Evolutionary conservation across 2,329 filamentous ascomycete species (phyloP), one percentile per base, ranked within the genome.

Genomic region (Xenosphaeropsis pyriputrescens): DNA sequence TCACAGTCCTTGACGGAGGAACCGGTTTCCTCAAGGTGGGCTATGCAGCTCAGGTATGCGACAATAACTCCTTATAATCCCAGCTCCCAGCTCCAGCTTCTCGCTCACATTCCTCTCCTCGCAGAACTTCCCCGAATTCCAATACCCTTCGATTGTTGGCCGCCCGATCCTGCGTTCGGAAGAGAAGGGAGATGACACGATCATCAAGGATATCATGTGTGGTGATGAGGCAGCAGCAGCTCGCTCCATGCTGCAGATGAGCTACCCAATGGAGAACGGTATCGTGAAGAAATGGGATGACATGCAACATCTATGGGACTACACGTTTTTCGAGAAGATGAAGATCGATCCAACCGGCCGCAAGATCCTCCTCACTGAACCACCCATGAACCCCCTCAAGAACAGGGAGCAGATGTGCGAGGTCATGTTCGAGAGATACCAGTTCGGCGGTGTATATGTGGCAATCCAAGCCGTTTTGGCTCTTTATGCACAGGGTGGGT

Each of bases 261-360:
- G 82, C 61, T 98, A 98, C 60, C 91, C 91, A 50, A 98, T 98
- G 91, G 91, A 98, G 63, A 98, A 98, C 60, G 91, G 91, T 53
- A 96, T 98, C 54, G 86, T 98, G 49, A 96, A 95, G 74, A 88
- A 86, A 57, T 98, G 91, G 91, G 91, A 98, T 51, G 91, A 98
- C 61, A 98, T 98, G 91, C 85, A 94, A 67, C 89, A 96, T 57
- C 78, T 98, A 39, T 98, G 91, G 91, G 89, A 98, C 65, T 96
- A 93, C 61, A 98, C 91, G 17, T 98, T 98, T 61, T 80, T 75
- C 62, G 89, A 98, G 60, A 96, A 96, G 75, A 84, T 98, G 75
- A 77, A 86, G 61, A 69, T 98, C 50, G 84, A 96, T 58, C 76
- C 91, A 2, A 75, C 75, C 16, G 89, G 85, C 48, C 85, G 88